These are phyloP conservation scores for Pythium volutum DNA, from an alignment of 352 stramenopile species.

Conservation along the genomic window DNA sequence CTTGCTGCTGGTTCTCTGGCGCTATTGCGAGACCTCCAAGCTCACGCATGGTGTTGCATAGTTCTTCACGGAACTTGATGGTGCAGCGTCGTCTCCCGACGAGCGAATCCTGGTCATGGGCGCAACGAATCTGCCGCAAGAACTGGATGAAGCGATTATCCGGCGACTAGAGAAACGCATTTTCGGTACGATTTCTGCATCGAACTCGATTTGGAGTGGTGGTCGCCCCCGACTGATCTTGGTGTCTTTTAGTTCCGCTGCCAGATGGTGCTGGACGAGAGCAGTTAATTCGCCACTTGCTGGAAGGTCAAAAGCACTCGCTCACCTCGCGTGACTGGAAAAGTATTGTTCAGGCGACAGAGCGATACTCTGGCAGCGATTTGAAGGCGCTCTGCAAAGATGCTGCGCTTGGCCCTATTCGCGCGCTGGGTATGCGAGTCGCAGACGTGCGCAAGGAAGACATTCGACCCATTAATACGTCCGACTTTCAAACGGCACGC, in stretches of 20 bases:
- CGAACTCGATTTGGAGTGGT: neutral
- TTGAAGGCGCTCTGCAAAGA: slow-evolving; percentile 94
- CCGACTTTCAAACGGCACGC: slow-evolving; percentile 59
- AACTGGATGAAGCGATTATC: slow-evolving; percentile 87
- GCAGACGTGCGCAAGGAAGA: slow-evolving; percentile 58
- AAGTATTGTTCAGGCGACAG: slow-evolving; percentile 63
- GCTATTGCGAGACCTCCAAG: neutral
- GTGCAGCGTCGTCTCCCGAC: slow-evolving; percentile 58
- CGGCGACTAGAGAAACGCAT: slow-evolving; percentile 85
- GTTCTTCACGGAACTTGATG: slow-evolving; percentile 89
- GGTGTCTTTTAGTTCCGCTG: slow-evolving; percentile 52
- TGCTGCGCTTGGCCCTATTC: slow-evolving; percentile 90
- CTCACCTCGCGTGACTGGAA: slow-evolving; percentile 62
- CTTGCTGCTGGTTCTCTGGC: neutral
- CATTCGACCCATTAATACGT: slow-evolving; percentile 49
- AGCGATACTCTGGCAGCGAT: slow-evolving; percentile 85
- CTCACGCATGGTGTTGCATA: slow-evolving; percentile 11
- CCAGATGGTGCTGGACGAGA: slow-evolving; percentile 50
- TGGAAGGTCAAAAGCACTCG: slow-evolving; percentile 47
- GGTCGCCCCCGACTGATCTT: neutral
- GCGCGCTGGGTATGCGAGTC: slow-evolving; percentile 63
- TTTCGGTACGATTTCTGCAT: slow-evolving; percentile 51
- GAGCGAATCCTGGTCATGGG: slow-evolving; percentile 88
- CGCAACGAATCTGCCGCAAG: slow-evolving; percentile 82
- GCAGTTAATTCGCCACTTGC: slow-evolving; percentile 57